Conservation (phyloP, 176 grass and related monocot genomes). For the Calamus simplicifolius region DNA sequence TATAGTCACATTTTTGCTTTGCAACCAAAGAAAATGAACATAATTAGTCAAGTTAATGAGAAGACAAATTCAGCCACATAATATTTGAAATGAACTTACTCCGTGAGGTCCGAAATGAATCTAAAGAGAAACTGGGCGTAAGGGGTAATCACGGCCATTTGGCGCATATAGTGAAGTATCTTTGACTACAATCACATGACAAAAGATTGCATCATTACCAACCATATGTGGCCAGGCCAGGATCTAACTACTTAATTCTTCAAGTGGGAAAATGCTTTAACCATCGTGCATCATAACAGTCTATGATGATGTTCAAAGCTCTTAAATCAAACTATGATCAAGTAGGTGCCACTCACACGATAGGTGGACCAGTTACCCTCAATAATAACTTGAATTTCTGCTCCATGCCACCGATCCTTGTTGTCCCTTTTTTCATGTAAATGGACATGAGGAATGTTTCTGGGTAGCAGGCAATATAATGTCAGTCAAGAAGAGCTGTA, state of each 20-base stretch:
- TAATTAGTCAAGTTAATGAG: neutral
- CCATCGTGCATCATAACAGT: no score
- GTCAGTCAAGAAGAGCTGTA: slow-evolving; percentile 9
- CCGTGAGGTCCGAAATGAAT: slow-evolving; percentile 66
- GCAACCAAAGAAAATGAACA: slow-evolving; percentile 11
- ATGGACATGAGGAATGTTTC: slow-evolving; percentile 97
- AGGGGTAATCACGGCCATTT: slow-evolving; percentile 99
- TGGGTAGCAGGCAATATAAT: slow-evolving; percentile 32
- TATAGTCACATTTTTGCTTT: slow-evolving; percentile 86
- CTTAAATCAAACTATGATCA: no score
- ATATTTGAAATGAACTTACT: slow-evolving; percentile 39
- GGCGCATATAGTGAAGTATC: slow-evolving; percentile 94
- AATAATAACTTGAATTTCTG: slow-evolving; percentile 95
- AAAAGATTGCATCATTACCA: no score
- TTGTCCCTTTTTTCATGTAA: slow-evolving; percentile 90
- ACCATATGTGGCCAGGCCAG: no score
- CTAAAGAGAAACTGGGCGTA: slow-evolving; percentile 90
- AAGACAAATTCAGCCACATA: slow-evolving; percentile 18
- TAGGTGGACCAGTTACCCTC: slow-evolving; percentile 96
- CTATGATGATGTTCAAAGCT: no score
- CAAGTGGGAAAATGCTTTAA: no score
- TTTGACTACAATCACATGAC: slow-evolving; percentile 43
- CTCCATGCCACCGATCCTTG: slow-evolving; percentile 80
- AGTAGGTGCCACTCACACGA: slow-evolving; percentile 49
- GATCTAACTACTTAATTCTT: no score